phyloP scores from a whole-genome alignment of 208 protist genomes.

The Novymonas esmeraldas region DNA sequence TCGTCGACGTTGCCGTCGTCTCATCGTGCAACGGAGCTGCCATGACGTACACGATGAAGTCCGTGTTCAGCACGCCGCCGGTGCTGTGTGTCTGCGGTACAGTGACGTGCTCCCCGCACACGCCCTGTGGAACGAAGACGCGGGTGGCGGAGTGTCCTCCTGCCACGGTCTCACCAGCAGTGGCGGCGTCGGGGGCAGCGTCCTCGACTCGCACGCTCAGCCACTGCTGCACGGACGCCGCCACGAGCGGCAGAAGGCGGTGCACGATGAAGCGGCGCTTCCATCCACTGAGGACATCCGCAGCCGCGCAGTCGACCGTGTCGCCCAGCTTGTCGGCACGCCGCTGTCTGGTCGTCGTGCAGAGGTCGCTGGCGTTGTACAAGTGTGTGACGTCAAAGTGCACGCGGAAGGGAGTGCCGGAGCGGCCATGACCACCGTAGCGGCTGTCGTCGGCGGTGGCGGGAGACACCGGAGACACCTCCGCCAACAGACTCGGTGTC shows the following conservation, averaged over 20 bases:
- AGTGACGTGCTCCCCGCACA: conserved; percentile 29
- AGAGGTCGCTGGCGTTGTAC: conserved; percentile 30
- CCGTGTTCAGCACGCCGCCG: conserved; percentile 34
- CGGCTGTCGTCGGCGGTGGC: no score
- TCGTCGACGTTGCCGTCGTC: conserved; percentile 6
- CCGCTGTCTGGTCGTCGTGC: conserved; percentile 4
- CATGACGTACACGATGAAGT: conserved; percentile 68
- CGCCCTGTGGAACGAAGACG: conserved; percentile 29
- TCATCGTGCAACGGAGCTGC: conserved; percentile 36
- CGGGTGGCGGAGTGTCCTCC: conserved; percentile 1
- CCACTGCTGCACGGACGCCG: conserved; percentile 31
- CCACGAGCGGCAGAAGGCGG: conserved; percentile 30
- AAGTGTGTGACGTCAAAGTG: conserved; percentile 46
- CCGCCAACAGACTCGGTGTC: no score
- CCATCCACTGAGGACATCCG: conserved; percentile 47
- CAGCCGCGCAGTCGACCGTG: conserved; percentile 31
- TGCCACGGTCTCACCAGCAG: neutral
- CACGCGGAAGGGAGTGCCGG: conserved; percentile 35
- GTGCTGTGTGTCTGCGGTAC: conserved; percentile 37
- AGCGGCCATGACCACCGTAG: no score
- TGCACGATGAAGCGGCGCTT: conserved; percentile 48
- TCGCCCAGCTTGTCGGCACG: conserved; percentile 39
- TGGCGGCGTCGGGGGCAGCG: neutral
- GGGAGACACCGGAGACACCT: no score
- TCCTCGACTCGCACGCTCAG: conserved; percentile 25